Evolutionary conservation across 169 alveolate genomes (phyloP).

Genomic region (Theileria parva): DNA sequence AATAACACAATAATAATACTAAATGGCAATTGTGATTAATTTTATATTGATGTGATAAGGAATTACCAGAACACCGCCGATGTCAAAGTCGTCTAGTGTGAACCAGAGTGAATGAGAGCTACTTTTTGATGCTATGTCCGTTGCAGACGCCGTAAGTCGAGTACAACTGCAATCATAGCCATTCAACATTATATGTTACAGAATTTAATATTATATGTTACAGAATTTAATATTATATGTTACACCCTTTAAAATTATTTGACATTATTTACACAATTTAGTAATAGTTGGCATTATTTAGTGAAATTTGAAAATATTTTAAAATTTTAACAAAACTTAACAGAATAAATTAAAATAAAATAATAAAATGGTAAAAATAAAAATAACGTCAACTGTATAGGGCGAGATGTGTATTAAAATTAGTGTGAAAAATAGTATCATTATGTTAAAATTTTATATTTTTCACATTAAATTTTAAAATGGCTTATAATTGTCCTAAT

Average conservation of each 20-base stretch:
- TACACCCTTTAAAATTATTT: conserved; percentile 4
- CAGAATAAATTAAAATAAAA: too few species aligned
- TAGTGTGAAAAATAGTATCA: background rate
- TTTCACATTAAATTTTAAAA: background rate
- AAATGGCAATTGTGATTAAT: too few species aligned
- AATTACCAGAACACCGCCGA: conserved; percentile 76
- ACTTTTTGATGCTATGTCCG: conserved; percentile 73
- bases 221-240: background rate
- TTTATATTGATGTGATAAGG: background rate
- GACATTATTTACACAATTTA: background rate
- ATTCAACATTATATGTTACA: conserved; percentile 1
- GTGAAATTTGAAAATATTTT: too few species aligned
- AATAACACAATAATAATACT: too few species aligned
- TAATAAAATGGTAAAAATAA: background rate
- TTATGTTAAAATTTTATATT: background rate
- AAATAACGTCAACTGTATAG: background rate
- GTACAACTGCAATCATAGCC: conserved; percentile 31
- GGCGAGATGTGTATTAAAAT: conserved; percentile 11
- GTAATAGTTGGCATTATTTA: background rate
- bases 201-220: background rate
- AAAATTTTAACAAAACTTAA: too few species aligned
- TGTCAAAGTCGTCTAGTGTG: conserved; percentile 76
- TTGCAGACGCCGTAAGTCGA: conserved; percentile 57
- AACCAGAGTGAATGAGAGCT: conserved; percentile 70
- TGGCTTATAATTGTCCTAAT: conserved; percentile 5